Evolutionary conservation across 202 grass and related monocot genomes (phyloP), one percentile per base, ranked within the genome.

Genomic region (Eragrostis tef): DNA sequence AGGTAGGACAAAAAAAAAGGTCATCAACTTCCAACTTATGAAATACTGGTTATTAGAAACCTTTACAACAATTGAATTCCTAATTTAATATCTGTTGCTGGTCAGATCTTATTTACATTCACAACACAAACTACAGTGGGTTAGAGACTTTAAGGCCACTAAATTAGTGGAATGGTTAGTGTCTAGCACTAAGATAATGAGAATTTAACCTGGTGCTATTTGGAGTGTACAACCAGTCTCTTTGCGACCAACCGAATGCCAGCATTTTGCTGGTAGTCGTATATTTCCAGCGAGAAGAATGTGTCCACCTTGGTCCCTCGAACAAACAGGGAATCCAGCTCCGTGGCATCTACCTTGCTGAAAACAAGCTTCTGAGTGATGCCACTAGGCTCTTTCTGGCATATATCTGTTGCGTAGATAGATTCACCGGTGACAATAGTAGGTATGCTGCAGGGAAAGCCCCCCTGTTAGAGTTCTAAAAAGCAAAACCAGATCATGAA

Each of bases 221-320:
- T 83, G 22, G 78, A 85, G 64, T 88, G 77, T 44, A 95, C 77
- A 90, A 98, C 80, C 47, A 98, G 58, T 70, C 81, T 93, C 74
- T 88, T 90, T 50, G 92, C 92, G 19, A 95, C 73, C 39, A 98
- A 57, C 64, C 90, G 74, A 44, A 98, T 87, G 16, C 96, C 90
- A 13, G 96, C 90, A 43, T 90, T 88, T 81, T 95, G 85, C 66
- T 90, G 90, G 75, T 93, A 98, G 79, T 93, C 90, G n/a, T 95
- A 98, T 52, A 79, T 26, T 31, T 98, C 92, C 58, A 80, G 36
- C 11, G 73, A 74, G 80, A 98, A 94, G 81, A 88, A 93, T 19
- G 88, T 78, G 25, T 98, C 95, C 15, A 98, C 60, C 13, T n/a
- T 67, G 70, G 62, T 85, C 79, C 95, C 90, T 62, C 43, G 87